Evolutionary conservation across 139 green algal genomes (phyloP), one percentile per base, ranked within the genome.

Genomic region (Chlamydomonas sphaeroides): DNA sequence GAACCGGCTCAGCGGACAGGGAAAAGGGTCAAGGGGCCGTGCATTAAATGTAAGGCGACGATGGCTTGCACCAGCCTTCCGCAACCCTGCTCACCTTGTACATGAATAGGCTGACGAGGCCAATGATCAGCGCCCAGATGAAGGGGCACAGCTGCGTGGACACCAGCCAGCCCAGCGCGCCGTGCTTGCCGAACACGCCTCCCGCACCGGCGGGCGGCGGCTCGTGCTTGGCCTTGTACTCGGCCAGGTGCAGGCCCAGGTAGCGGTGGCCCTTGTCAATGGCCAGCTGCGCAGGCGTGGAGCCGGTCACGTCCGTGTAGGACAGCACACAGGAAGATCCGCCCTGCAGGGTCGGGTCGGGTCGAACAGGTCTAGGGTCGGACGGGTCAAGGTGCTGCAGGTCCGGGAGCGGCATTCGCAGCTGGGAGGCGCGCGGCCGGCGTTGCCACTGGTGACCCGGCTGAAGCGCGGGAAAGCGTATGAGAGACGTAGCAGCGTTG

Each of bases 211-310:
- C 63, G 11, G 26, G 67, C 6, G 36, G 23, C 20, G 77, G 51
- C 10, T 80, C 69, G 45, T 90, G 71, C 76, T 78, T 89, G 61
- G 88, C 73, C 45, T 84, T 85, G 71, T 90, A 93, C 41, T 95
- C 92, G 30, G 86, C 86, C 25, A 94, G 78, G 72, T 95, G 86
- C 38, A 90, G 68, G 48, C 91, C 96, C 35, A 99, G 88, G 69
- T 94, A 92, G 45, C 91, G 85, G 87, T 99, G 96, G 18, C 95
- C 96, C 87, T 98, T 98, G 41, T 98, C 93, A 1, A 93, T 85
- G 5, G 97, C 97, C 14, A 99, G 90, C 90, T 98, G 91, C 11
- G 90, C 88, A 4, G 97, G 95, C 2, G 94, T 98, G 77, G 62
- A 84, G 36, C 97, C 97, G 18, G 95, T 98, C 28, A 91, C 88